Evolutionary conservation across 73 alveolate species (phyloP).

Genomic region (Symbiodinium natans): DNA sequence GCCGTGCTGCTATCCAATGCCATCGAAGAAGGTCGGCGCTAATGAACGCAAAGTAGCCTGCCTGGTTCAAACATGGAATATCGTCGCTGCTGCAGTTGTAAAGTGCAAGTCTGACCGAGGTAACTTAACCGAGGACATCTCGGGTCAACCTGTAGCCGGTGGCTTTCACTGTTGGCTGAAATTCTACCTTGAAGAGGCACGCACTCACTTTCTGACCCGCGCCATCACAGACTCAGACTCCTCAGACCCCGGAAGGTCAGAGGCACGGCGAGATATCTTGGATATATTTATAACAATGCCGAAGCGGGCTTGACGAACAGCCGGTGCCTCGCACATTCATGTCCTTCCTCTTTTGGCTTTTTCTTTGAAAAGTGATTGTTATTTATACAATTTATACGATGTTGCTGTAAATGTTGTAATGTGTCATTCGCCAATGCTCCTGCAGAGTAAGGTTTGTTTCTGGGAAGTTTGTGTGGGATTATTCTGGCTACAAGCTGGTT

Average conservation of each 20-base stretch:
- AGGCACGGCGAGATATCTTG: conserved; percentile 80
- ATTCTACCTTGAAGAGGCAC: conserved; percentile 86
- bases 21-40: no score
- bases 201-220: background rate
- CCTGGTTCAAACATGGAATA: no score
- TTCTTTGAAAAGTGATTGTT: no score
- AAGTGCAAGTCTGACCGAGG: background rate
- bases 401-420: no score
- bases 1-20: no score
- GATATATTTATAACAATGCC: conserved; percentile 84
- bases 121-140: conserved; percentile 78
- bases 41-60: no score
- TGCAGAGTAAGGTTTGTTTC: conserved; percentile 65
- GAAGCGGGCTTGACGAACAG: conserved; percentile 77
- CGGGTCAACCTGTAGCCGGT: conserved; percentile 90
- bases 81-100: background rate
- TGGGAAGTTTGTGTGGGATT: conserved; percentile 87
- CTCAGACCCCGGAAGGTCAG: conserved; percentile 36
- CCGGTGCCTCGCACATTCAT: background rate
- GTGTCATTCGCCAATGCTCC: no score
- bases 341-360: no score
- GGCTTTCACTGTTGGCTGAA: conserved; percentile 92
- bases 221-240: background rate
- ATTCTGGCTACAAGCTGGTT: conserved; percentile 81
- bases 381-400: no score